Evolutionary conservation across 164 flowering plant genomes (phyloP).

Genomic region (Litsea cubeba): DNA sequence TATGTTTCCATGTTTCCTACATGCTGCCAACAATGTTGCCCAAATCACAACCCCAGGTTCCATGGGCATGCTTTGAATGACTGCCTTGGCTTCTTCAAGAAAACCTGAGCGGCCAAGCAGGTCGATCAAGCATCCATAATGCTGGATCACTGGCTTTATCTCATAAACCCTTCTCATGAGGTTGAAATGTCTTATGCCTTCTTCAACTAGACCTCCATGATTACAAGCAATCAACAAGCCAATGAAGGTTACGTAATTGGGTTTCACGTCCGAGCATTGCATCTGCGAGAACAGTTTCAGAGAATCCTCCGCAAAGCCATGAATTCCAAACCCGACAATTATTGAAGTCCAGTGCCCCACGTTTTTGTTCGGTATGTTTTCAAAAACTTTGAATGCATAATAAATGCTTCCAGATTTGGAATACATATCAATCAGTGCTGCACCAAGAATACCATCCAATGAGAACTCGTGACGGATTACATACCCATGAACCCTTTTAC

Average conservation of each 20-base stretch:
- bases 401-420: slow-evolving; percentile 22
- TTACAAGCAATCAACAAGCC: slow-evolving; percentile 25
- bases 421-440: slow-evolving; percentile 25
- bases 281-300: slow-evolving; percentile 18
- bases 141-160: slow-evolving; percentile 13
- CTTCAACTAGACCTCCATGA: slow-evolving; percentile 24
- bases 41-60: slow-evolving; percentile 21
- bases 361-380: slow-evolving; percentile 10
- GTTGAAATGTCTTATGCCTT: slow-evolving; percentile 18
- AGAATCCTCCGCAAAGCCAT: slow-evolving; percentile 19
- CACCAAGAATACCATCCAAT: slow-evolving; percentile 18
- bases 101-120: slow-evolving; percentile 21
- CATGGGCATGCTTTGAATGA: slow-evolving; percentile 20
- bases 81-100: slow-evolving; percentile 17
- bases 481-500: slow-evolving; percentile 16
- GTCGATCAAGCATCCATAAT: slow-evolving; percentile 23
- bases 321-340: slow-evolving; percentile 20
- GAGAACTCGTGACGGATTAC: slow-evolving; percentile 1
- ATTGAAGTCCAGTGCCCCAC: slow-evolving; percentile 23
- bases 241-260: slow-evolving; percentile 16
- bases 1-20: slow-evolving; percentile 20
- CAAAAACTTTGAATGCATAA: slow-evolving; percentile 14
- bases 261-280: slow-evolving; percentile 7
- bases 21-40: slow-evolving; percentile 20
- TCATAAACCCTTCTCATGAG: slow-evolving; percentile 14